These are phyloP conservation scores for Alternaria incomplexa DNA, from an alignment of 2,329 filamentous ascomycete species.

Conservation along the genomic window DNA sequence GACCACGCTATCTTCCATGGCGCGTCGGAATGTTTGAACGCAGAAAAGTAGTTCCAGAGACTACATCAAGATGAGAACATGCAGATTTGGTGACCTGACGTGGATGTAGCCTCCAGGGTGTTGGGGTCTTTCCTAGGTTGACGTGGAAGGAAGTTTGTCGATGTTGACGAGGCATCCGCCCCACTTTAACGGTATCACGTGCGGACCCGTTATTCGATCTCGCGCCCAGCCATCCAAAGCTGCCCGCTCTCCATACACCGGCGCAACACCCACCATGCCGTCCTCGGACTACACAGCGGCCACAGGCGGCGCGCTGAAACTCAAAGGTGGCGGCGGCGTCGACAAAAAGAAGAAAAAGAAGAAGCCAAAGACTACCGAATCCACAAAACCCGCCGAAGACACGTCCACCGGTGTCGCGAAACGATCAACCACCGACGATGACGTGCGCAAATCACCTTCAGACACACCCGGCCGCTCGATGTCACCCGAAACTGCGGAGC, in stretches of 20 bases:
- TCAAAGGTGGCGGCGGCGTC: slow-evolving; percentile 75
- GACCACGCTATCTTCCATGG: background rate
- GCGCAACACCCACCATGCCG: slow-evolving; percentile 60
- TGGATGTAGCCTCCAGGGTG: background rate
- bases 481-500: slow-evolving; percentile 41
- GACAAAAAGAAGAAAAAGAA: slow-evolving; percentile 69
- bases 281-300: slow-evolving; percentile 75
- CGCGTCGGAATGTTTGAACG: background rate
- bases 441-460: slow-evolving; percentile 26
- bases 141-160: background rate
- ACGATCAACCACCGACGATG: slow-evolving; percentile 5
- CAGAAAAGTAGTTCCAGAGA: background rate
- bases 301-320: slow-evolving; percentile 77
- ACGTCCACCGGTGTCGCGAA: slow-evolving; percentile 28
- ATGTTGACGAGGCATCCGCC: background rate
- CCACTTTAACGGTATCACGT: slow-evolving; percentile 5
- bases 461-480: slow-evolving; percentile 37
- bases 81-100: background rate
- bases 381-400: slow-evolving; percentile 13
- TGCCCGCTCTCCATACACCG: slow-evolving; percentile 1
- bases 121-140: background rate
- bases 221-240: slow-evolving; percentile 3
- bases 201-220: background rate
- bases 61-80: background rate
- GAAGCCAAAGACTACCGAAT: slow-evolving; percentile 41